Evolutionary conservation across 2,329 filamentous ascomycete species (phyloP), one percentile per base, ranked within the genome.

Genomic region (Hyphodiscus sp.): DNA sequence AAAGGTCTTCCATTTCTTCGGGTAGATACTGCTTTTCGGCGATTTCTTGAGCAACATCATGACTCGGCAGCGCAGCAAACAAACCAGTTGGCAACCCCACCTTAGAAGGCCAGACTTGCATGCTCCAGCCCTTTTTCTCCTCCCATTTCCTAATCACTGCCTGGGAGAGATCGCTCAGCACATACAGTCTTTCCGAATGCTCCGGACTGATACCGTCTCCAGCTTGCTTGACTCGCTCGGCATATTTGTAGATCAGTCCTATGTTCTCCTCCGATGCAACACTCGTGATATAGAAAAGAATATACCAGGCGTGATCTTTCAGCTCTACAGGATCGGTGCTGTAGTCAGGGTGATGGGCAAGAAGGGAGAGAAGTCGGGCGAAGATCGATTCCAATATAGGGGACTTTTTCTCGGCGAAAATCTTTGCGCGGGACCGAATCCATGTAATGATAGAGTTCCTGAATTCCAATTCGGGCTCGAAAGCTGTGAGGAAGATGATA

Each of bases 261-360:
- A 97, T 77, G 63, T 96, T 99, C 45, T 89, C 82, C 68, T 95
- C 88, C 0, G 85, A 92, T 10, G 89, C 89, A 18, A 96, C 84
- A 41, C 85, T 83, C 57, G 80, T 84, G 46, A 97, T 76, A 67
- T 95, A 99, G 72, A 92, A 96, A 43, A 96, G 70, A 54, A 99
- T 84, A 69, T 97, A 99, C 62, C 85, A 84, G 6, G 89, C 85
- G 68, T 95, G 91, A 66, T 96, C 89, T 45, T 84, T 76, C 47
- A 96, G 73, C 47, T 91, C 86, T 15, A 82, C 78, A 2, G 83
- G 71, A 6, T 81, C 78, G 1, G 77, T 69, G 56, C 80, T 83
- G 61, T 92, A 96, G 69, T 99, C 94, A 1, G 91, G 91, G 68
- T 99, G 94, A 68, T 97, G 92, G 5, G 92, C 91, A 44, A 99